Percentiles rank a stretch among this genome's conserved stretches.
Evolutionary conservation across 169 alveolate genomes (phyloP).

Genomic region (Pseudocohnilembus persalinus): DNA sequence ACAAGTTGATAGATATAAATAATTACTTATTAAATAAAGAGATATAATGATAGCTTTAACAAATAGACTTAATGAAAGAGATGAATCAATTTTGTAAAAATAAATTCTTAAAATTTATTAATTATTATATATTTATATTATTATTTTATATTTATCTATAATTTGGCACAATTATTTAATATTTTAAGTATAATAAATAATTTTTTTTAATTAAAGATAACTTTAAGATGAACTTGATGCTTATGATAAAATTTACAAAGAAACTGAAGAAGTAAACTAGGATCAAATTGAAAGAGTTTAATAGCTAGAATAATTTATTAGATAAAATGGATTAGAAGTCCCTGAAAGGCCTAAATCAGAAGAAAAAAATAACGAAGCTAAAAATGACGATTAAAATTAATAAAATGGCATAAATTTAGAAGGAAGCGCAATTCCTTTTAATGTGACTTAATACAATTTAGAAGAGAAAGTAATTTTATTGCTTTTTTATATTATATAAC

Average conservation of each 20-base stretch:
- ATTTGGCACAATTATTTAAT: no score
- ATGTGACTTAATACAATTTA: background rate
- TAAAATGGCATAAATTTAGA: background rate
- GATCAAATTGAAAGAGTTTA: background rate
- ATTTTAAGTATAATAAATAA: no score
- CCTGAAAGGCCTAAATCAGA: background rate
- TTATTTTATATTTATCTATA: no score
- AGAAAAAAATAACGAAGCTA: background rate
- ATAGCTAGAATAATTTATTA: background rate
- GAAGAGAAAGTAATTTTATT: background rate
- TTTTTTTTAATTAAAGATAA: background rate
- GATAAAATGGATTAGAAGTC: background rate
- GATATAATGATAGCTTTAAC: slow-evolving; percentile 89
- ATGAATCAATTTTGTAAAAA: slow-evolving; percentile 75
- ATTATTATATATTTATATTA: no score
- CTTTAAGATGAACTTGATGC: slow-evolving; percentile 83
- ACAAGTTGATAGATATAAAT: slow-evolving; percentile 81
- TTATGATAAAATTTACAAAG: slow-evolving; percentile 73
- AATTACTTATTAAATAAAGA: slow-evolving; percentile 78
- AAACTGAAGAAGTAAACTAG: slow-evolving; percentile 3
- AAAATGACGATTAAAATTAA: background rate
- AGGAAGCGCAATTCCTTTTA: background rate
- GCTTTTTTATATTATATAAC: no score
- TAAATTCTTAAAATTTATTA: no score
- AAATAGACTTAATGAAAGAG: slow-evolving; percentile 83